A percentile compares a stretch with the other conserved stretches of the same genome.
Evolutionary conservation across 495 filamentous ascomycete genomes (phyloP).

Genomic region (Daldinia concentrica): DNA sequence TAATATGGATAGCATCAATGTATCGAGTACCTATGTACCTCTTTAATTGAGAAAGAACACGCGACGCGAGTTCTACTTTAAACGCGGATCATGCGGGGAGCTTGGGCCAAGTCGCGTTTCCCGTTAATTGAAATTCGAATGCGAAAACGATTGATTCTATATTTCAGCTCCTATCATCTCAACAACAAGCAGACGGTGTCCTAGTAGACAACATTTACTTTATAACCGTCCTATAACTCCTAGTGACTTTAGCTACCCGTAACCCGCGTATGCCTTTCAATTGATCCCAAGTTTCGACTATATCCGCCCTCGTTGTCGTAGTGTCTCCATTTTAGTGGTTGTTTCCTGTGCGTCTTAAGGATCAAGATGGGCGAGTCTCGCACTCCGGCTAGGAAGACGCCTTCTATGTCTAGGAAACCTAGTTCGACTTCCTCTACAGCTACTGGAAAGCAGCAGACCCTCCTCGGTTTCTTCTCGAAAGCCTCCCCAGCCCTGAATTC

Average conservation of each 20-base stretch:
- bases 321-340: not conserved
- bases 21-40: not conserved
- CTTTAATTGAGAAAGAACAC: not conserved
- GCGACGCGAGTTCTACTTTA: conserved; percentile 26
- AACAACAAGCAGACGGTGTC: not conserved
- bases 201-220: not conserved
- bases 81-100: conserved; percentile 18
- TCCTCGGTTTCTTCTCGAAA: conserved; percentile 87
- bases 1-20: no score
- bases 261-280: not conserved
- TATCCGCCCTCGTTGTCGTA: not conserved
- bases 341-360: not conserved
- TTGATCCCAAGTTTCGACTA: not conserved
- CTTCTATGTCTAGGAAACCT: conserved; percentile 53
- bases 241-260: not conserved
- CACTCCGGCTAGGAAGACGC: conserved; percentile 55
- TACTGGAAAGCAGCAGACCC: conserved; percentile 77
- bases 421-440: conserved; percentile 42
- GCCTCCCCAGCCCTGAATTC: conserved; percentile 45
- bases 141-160: not conserved
- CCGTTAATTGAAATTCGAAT: conserved; percentile 28
- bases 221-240: not conserved
- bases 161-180: not conserved
- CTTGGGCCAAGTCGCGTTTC: conserved; percentile 35
- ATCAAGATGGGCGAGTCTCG: conserved; percentile 46